Evolutionary conservation across 2,329 filamentous ascomycete genomes (phyloP), one percentile per base, ranked within the genome.

Genomic region (Lasiodiplodia sp.): DNA sequence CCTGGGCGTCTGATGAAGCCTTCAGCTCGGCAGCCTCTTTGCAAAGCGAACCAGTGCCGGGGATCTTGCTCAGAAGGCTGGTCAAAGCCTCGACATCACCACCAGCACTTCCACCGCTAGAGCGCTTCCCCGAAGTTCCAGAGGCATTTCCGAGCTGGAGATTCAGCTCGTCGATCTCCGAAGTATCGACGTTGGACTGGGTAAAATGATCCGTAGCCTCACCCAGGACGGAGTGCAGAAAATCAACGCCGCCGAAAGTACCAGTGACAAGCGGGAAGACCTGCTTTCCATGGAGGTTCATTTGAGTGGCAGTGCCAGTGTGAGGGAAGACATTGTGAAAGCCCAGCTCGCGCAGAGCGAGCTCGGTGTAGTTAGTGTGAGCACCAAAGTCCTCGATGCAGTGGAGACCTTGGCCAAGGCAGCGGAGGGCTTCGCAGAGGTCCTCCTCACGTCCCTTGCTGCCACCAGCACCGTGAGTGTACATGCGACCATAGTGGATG

Each of bases 21-120:
- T 86, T 83, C 2, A 87, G 76, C 21, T 74, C 71, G 7, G 78
- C 74, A 2, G 85, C 85, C 75, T 87, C 83, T 57, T 82, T 76
- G 12, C 83, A 79, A 1, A 86, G 78, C 28, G 77, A 76, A 23
- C 81, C 76, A 44, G 83, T 84, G 6, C 78, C 87, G 66, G 95
- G 95, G 3, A 98, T 85, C 75, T 95, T 91, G 56, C 87, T 85
- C 25, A 97, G 81, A 3, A 96, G 85, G 34, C 90, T 88, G 62
- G 92, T 90, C 71, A 98, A 75, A n/a, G 73, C 76, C 18, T 76
- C 74, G 7, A 78, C 78, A 52, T 75, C 75, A 14, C 76, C 76
- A 12, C 76, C 70, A 11, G 74, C 72, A 6, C 75, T 76, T 31
- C 76, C 78, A 63, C 73, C 75, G 8, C 44, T 7, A 21, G 74